Conservation (phyloP, 176 grass and related monocot species). For the Metroxylon sagu region DNA sequence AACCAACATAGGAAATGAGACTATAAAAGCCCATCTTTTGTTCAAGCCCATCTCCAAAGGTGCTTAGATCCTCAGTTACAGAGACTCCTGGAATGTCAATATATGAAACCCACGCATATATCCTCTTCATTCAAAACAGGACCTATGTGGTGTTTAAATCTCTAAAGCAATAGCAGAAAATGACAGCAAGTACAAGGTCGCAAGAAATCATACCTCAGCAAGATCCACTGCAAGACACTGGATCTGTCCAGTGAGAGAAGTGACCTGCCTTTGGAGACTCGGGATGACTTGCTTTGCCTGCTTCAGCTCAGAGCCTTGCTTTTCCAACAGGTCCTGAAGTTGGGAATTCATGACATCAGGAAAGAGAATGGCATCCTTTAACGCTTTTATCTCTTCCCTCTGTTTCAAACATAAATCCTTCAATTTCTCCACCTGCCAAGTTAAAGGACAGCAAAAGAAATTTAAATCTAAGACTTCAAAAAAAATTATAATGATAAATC, state of each 20-base stretch:
- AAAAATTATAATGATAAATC: neutral
- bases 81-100: no score
- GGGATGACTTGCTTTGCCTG: constrained; percentile 44
- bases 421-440: constrained; percentile 65
- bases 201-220: constrained; percentile 38
- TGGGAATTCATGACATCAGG: constrained; percentile 34
- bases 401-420: constrained; percentile 83
- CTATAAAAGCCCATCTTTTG: no score
- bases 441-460: neutral
- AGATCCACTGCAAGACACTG: constrained; percentile 86
- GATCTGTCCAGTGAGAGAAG: constrained; percentile 73
- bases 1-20: no score
- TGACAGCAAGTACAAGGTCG: no score
- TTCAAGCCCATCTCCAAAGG: no score
- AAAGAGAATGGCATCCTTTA: constrained; percentile 84
- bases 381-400: constrained; percentile 77
- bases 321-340: constrained; percentile 21
- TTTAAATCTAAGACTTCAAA: neutral
- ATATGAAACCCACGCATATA: no score
- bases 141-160: no score
- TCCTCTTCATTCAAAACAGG: no score
- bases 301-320: constrained; percentile 35
- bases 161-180: no score
- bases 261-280: constrained; percentile 67
- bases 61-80: no score